A percentile compares a stretch with the other conserved stretches of the same genome.
These are phyloP conservation scores for Leccinum longicurvipes DNA, from an alignment of 768 basidiomycete genomes.

Conservation along the genomic window DNA sequence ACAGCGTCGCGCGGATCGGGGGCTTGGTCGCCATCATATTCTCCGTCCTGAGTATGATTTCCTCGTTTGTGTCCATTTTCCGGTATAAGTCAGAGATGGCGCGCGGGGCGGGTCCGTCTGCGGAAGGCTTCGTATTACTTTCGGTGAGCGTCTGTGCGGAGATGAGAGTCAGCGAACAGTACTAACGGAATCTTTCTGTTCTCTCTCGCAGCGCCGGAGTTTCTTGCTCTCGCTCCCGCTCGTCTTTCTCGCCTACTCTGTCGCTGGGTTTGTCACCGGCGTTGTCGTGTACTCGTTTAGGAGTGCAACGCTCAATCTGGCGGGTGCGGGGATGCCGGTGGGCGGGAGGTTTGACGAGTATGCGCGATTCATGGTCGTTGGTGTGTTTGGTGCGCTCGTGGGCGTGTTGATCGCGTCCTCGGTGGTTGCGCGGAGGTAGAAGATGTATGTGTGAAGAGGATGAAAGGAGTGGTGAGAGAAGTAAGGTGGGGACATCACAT, in stretches of 20 bases:
- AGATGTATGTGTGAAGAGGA: not conserved
- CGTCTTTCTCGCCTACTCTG: conserved; percentile 69
- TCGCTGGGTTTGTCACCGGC: conserved; percentile 64
- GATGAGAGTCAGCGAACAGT: not conserved
- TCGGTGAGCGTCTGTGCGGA: conserved; percentile 33
- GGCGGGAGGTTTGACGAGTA: conserved; percentile 53
- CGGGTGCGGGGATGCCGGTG: conserved; percentile 29
- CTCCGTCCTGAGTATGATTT: conserved; percentile 65
- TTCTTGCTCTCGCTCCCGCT: conserved; percentile 69
- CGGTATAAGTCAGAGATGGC: conserved; percentile 66
- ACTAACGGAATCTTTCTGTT: not conserved
- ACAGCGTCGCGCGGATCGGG: conserved; percentile 57
- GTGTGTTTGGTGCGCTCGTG: conserved; percentile 58
- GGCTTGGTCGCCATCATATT: conserved; percentile 67
- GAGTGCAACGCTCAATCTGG: conserved; percentile 41
- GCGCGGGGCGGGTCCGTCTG: conserved; percentile 40
- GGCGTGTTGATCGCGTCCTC: conserved; percentile 58
- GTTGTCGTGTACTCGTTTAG: conserved; percentile 65
- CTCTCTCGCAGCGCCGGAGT: conserved; percentile 39
- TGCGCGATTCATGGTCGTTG: conserved; percentile 61
- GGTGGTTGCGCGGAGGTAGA: conserved; percentile 27
- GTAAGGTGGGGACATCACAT: not conserved
- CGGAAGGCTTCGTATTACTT: conserved; percentile 57
- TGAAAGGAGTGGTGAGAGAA: not conserved
- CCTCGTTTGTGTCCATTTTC: conserved; percentile 68